phyloP scores from a whole-genome alignment of 345 rosid species.

The Firmiana major region DNA sequence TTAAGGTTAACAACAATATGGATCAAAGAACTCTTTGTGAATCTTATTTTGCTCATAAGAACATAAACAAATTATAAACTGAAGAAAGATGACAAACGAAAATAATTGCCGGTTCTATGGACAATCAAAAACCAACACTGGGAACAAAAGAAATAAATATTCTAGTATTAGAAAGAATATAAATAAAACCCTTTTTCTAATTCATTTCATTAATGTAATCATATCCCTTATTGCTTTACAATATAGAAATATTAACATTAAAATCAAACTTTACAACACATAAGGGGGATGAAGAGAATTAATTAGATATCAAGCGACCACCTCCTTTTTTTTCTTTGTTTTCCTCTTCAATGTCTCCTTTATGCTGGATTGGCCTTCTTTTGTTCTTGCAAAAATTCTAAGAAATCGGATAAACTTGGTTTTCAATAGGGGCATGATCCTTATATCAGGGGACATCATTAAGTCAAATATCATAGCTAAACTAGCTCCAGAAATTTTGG shows the following conservation, averaged over 20 bases:
- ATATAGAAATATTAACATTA: constrained; percentile 12
- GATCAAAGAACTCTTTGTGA: not conserved
- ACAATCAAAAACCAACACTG: constrained; percentile 25
- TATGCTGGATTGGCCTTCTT: constrained; percentile 7
- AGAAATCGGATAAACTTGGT: constrained; percentile 30
- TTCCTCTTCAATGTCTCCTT: constrained; percentile 34
- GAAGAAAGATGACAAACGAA: constrained; percentile 37
- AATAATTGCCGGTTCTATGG: constrained; percentile 38
- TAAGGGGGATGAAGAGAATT: constrained; percentile 13
- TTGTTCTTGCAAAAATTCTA: constrained; percentile 19
- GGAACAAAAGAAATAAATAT: not conserved
- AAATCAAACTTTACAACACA: constrained; percentile 23
- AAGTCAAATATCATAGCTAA: constrained; percentile 18
- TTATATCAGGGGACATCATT: constrained; percentile 27
- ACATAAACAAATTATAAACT: constrained; percentile 22
- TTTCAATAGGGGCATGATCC: constrained; percentile 47
- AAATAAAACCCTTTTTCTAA: not conserved
- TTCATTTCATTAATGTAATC: constrained; percentile 22
- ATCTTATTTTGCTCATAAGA: constrained; percentile 1
- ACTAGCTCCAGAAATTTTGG: constrained; percentile 46
- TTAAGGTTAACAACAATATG: constrained; percentile 2
- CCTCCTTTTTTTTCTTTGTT: constrained; percentile 15
- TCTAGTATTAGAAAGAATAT: not conserved
- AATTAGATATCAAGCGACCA: constrained; percentile 6
- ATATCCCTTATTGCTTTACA: constrained; percentile 17